Percentiles rank a stretch among this genome's conserved stretches.
Conservation (phyloP, 2,329 filamentous ascomycete species). For the Talaromyces sp. region DNA sequence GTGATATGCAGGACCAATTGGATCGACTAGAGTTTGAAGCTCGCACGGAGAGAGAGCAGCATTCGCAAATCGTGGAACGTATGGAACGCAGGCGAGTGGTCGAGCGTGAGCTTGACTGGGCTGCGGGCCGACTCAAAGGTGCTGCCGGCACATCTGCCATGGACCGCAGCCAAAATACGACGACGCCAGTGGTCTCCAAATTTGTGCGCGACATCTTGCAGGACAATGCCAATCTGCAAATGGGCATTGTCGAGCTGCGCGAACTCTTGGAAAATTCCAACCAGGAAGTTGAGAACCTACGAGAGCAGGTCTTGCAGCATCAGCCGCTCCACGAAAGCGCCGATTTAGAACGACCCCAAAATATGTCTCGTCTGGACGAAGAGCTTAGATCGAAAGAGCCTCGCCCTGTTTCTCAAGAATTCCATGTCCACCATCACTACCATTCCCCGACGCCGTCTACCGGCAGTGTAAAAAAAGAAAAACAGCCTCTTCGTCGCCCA, state of each 20-base stretch:
- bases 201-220: slow-evolving; percentile 94
- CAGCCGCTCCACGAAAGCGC: slow-evolving; percentile 29
- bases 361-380: slow-evolving; percentile 57
- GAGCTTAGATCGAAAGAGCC: slow-evolving; percentile 58
- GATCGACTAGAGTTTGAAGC: slow-evolving; percentile 84
- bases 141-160: slow-evolving; percentile 67
- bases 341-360: slow-evolving; percentile 16
- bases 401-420: slow-evolving; percentile 58
- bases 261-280: slow-evolving; percentile 90
- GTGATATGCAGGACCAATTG: slow-evolving; percentile 76
- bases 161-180: slow-evolving; percentile 53
- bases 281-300: slow-evolving; percentile 81
- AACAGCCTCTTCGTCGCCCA: slow-evolving; percentile 46
- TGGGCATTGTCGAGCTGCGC: slow-evolving; percentile 82
- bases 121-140: slow-evolving; percentile 73
- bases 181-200: slow-evolving; percentile 67
- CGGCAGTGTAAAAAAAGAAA: slow-evolving; percentile 40
- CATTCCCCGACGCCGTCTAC: slow-evolving; percentile 58
- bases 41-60: slow-evolving; percentile 70
- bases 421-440: slow-evolving; percentile 94
- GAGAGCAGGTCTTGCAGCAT: slow-evolving; percentile 74
- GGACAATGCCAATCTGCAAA: slow-evolving; percentile 89
- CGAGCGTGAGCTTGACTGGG: slow-evolving; percentile 73
- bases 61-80: slow-evolving; percentile 71
- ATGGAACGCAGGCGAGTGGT: slow-evolving; percentile 80